phyloP scores from a whole-genome alignment of 148 eudicot genomes.

The Amaranthus palmeri region DNA sequence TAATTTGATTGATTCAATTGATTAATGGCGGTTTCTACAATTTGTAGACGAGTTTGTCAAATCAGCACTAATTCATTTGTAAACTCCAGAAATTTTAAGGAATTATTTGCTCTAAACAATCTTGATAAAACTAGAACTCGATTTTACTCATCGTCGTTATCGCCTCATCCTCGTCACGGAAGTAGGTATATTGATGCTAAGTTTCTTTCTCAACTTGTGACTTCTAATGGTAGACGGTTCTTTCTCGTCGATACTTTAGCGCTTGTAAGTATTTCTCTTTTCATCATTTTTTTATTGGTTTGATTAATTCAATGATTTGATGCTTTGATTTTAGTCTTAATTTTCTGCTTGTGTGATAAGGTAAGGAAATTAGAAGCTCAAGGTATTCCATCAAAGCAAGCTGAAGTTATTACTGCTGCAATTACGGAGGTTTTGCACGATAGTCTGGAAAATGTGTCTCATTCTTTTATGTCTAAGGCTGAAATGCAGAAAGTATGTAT shows the following conservation, averaged over 20 bases:
- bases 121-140: constrained; percentile 5
- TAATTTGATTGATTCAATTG: neutral
- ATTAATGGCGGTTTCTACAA: constrained; percentile 45
- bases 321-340: neutral
- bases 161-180: constrained; percentile 17
- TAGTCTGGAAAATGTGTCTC: constrained; percentile 61
- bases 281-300: neutral
- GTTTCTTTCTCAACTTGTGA: constrained; percentile 48
- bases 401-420: constrained; percentile 72
- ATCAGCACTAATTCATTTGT: constrained; percentile 13
- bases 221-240: constrained; percentile 47
- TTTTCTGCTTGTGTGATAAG: constrained; percentile 22
- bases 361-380: constrained; percentile 75
- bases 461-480: constrained; percentile 58
- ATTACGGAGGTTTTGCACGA: constrained; percentile 70
- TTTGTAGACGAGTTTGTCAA: constrained; percentile 34
- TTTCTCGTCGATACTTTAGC: constrained; percentile 88
- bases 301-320: neutral
- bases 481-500: constrained; percentile 61
- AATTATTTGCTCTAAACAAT: constrained; percentile 2
- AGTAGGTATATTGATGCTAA: constrained; percentile 24
- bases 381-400: constrained; percentile 79
- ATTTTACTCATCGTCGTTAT: constrained; percentile 6
- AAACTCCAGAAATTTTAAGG: constrained; percentile 14
- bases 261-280: constrained; percentile 40